phyloP scores from a whole-genome alignment of 805 yeast species.

The Tetrapisispora namnaoensis region DNA sequence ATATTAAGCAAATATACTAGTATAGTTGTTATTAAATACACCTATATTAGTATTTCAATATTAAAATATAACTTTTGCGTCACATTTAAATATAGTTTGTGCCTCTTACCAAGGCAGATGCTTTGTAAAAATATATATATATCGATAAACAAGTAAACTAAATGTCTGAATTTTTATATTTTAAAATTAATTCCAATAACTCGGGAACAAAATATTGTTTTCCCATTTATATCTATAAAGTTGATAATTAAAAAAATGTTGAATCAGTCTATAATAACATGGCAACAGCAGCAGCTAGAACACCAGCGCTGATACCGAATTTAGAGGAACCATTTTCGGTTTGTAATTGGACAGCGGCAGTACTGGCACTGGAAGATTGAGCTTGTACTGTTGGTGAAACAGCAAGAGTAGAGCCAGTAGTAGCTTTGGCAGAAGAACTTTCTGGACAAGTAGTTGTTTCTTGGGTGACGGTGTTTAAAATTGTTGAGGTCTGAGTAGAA shows the following conservation, averaged over 20 bases:
- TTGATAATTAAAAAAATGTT: not conserved
- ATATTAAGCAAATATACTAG: no score
- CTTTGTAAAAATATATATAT: no score
- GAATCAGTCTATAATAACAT: conserved; percentile 4
- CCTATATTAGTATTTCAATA: no score
- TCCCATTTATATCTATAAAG: not conserved
- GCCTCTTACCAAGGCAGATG: no score
- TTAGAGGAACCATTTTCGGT: conserved; percentile 6
- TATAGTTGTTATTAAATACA: no score
- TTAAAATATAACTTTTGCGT: no score
- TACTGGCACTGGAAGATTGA: not conserved
- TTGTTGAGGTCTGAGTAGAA: not conserved
- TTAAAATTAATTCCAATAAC: not conserved
- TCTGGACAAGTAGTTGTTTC: conserved; percentile 5
- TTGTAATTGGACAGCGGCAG: conserved; percentile 4
- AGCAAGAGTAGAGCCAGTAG: not conserved
- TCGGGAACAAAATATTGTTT: not conserved
- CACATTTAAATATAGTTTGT: no score
- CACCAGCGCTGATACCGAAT: conserved; percentile 6
- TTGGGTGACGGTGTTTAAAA: conserved; percentile 1
- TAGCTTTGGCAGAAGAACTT: not conserved
- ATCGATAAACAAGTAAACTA: no score
- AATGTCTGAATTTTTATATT: no score
- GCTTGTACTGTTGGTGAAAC: not conserved
- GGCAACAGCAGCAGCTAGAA: conserved; percentile 6